A percentile compares a stretch with the other conserved stretches of the same genome.
Evolutionary conservation across 2,329 filamentous ascomycete genomes (phyloP).

Genomic region (Plenodomus lindquistii): DNA sequence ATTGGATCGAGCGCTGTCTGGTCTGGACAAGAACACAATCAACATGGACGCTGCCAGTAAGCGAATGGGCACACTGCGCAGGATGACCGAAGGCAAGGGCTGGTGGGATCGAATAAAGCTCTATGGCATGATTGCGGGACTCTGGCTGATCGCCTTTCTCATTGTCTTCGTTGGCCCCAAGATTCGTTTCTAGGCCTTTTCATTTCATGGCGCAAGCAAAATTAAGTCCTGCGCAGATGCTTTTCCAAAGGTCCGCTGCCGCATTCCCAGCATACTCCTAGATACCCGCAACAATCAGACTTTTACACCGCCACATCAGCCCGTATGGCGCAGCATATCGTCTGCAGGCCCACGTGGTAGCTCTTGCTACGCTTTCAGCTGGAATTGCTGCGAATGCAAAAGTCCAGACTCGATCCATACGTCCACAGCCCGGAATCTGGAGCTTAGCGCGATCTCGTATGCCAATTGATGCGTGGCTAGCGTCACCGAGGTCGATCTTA

Average conservation of each 20-base stretch:
- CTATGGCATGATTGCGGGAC: conserved; percentile 79
- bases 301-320: neutral
- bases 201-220: neutral
- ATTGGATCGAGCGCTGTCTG: conserved; percentile 70
- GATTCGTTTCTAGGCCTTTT: conserved; percentile 69
- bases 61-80: conserved; percentile 74
- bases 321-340: neutral
- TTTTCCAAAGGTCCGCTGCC: neutral
- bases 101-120: conserved; percentile 85
- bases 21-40: conserved; percentile 74
- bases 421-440: conserved; percentile 15
- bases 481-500: conserved; percentile 16
- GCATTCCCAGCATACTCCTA: neutral
- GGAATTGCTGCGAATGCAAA: conserved; percentile 1
- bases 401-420: conserved; percentile 4
- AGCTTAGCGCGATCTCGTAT: conserved; percentile 25
- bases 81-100: conserved; percentile 85
- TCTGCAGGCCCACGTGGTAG: neutral
- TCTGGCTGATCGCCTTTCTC: conserved; percentile 78
- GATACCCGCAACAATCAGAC: conserved; percentile 1
- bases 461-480: conserved; percentile 20
- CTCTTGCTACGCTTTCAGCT: conserved; percentile 2
- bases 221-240: neutral
- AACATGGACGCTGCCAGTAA: conserved; percentile 77
- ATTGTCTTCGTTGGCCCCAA: conserved; percentile 88